Percentiles rank a stretch among this genome's conserved stretches.
Conservation (phyloP, 2,329 filamentous ascomycete genomes). For the Scytalidium sp. region DNA sequence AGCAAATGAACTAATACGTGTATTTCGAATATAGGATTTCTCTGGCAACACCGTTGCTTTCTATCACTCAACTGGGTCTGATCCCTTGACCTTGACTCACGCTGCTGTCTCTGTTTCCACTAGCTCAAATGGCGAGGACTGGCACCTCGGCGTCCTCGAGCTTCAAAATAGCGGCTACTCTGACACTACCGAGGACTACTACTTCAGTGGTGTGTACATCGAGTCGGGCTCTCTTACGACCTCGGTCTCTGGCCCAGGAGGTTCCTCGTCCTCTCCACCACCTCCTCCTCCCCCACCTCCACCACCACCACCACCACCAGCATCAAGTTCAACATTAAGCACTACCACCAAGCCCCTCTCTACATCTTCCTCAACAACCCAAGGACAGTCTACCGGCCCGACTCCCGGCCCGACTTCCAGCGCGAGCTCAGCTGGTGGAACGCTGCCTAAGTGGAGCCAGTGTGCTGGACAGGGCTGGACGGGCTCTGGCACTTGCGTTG, state of each 20-base stretch:
- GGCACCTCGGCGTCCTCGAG: conserved; percentile 69
- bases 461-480: conserved; percentile 23
- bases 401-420: background rate
- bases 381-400: too few relatives aligned
- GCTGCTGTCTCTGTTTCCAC: conserved; percentile 58
- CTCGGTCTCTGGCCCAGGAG: conserved; percentile 31
- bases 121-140: conserved; percentile 66
- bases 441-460: conserved; percentile 6
- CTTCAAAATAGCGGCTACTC: conserved; percentile 55
- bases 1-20: background rate
- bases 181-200: conserved; percentile 62
- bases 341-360: too few relatives aligned
- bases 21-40: conserved; percentile 47
- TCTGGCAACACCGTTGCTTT: conserved; percentile 58
- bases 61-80: conserved; percentile 65
- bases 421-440: background rate
- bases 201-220: conserved; percentile 69
- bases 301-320: background rate
- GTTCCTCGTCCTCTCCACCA: conserved; percentile 1
- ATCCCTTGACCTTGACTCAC: conserved; percentile 54
- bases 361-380: too few relatives aligned
- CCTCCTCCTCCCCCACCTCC: background rate
- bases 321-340: background rate
- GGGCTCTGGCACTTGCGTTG: conserved; percentile 19
- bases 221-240: conserved; percentile 52